Evolutionary conservation across 768 basidiomycete species (phyloP).

Genomic region (Mycena haematopus): DNA sequence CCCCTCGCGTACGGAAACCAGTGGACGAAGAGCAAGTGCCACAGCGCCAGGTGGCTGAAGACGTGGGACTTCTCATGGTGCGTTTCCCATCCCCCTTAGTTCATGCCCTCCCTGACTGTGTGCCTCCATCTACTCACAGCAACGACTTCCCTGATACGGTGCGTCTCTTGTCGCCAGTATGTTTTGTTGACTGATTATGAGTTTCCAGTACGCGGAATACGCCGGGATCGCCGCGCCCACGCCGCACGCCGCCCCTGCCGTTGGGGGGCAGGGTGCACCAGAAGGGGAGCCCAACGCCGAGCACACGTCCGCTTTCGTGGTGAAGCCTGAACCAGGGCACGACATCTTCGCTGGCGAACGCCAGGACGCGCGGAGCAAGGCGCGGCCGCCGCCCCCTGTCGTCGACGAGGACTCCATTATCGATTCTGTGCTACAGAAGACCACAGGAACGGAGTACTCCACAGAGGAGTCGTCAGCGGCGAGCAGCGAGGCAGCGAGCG

Average conservation of each 20-base stretch:
- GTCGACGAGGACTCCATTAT: slow-evolving; percentile 47
- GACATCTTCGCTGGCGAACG: slow-evolving; percentile 71
- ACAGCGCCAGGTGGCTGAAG: slow-evolving; percentile 82
- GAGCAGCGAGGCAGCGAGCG: not conserved
- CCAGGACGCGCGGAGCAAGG: slow-evolving; percentile 53
- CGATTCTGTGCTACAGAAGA: slow-evolving; percentile 11
- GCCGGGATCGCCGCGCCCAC: slow-evolving; percentile 43
- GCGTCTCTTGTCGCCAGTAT: slow-evolving; percentile 35
- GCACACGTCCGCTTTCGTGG: slow-evolving; percentile 48
- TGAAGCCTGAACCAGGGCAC: slow-evolving; percentile 73
- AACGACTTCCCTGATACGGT: slow-evolving; percentile 74
- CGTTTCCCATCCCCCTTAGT: slow-evolving; percentile 27
- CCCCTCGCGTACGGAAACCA: slow-evolving; percentile 83
- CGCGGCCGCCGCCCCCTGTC: slow-evolving; percentile 24
- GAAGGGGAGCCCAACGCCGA: slow-evolving; percentile 33
- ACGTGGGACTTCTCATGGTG: slow-evolving; percentile 97
- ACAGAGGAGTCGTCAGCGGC: slow-evolving; percentile 7
- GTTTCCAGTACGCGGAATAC: slow-evolving; percentile 64
- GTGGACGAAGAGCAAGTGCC: slow-evolving; percentile 87
- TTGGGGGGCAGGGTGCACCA: slow-evolving; percentile 25
- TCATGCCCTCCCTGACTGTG: not conserved
- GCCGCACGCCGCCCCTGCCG: slow-evolving; percentile 48
- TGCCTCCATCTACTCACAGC: slow-evolving; percentile 40
- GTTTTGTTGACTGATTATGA: slow-evolving; percentile 11
- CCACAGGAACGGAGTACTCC: not conserved